Evolutionary conservation across 148 eudicot genomes (phyloP).

Genomic region (Fagopyrum tataricum): DNA sequence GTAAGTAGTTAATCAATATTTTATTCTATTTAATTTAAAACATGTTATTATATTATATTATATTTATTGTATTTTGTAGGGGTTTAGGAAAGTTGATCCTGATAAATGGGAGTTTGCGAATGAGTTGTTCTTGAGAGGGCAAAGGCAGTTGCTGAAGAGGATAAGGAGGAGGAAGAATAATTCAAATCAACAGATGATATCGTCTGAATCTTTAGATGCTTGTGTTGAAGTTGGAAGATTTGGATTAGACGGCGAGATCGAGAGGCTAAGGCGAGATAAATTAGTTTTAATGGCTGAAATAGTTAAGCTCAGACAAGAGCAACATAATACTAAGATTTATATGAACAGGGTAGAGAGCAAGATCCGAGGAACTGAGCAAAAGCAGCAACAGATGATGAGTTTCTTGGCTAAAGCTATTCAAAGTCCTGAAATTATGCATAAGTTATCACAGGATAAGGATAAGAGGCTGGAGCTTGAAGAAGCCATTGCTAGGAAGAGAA

Average conservation of each 20-base stretch:
- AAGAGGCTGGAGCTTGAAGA: slow-evolving; percentile 31
- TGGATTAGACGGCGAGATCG: slow-evolving; percentile 36
- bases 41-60: too few relatives aligned
- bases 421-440: slow-evolving; percentile 32
- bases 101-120: slow-evolving; percentile 23
- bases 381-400: slow-evolving; percentile 38
- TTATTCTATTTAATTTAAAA: too few relatives aligned
- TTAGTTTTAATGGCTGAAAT: slow-evolving; percentile 35
- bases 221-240: slow-evolving; percentile 39
- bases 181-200: neutral
- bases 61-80: too few relatives aligned
- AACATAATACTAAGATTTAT: slow-evolving; percentile 27
- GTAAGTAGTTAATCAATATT: slow-evolving; percentile 23
- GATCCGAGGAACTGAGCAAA: slow-evolving; percentile 31
- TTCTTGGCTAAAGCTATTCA: slow-evolving; percentile 37
- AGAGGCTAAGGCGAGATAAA: slow-evolving; percentile 38
- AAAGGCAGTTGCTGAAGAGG: slow-evolving; percentile 33
- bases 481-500: slow-evolving; percentile 26
- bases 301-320: slow-evolving; percentile 43
- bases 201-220: slow-evolving; percentile 13
- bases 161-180: slow-evolving; percentile 35
- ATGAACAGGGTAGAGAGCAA: slow-evolving; percentile 32
- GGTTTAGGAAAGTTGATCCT: slow-evolving; percentile 18
- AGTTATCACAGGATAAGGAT: slow-evolving; percentile 26
- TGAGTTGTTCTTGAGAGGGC: slow-evolving; percentile 27